Evolutionary conservation across 768 basidiomycete species (phyloP), one percentile per base, ranked within the genome.

Genomic region (Termitomyces sp.): DNA sequence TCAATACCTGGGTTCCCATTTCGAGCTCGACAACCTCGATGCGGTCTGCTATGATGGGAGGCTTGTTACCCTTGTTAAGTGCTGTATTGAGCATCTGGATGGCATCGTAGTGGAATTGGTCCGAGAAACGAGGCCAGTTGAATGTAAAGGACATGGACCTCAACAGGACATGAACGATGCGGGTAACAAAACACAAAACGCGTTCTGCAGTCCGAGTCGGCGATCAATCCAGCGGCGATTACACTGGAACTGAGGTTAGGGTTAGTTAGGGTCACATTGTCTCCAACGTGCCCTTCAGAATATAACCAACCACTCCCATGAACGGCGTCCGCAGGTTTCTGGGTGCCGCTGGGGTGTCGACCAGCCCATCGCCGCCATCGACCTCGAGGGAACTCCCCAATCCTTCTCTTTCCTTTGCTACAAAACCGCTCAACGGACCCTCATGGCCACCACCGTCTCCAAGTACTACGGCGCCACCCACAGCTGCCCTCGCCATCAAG

Each of bases 1-100:
- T 37, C 37, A 58, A n/a, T 62, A 94, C 96, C 81, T 96, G 90
- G 2, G 92, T 94, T 42, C 97, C 97, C 97, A 99, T 98, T 76
- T 98, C 91, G n/a, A 99, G 79, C 72, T 98, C 97, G 57, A 97
- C 92, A 36, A 99, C 97, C 73, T 98, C 94, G 65, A 99, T 98
- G 74, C 85, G 89, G 77, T 96, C 97, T 57, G 94, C 96, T 66
- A 98, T 98, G 69, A 99, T 91, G 34, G 95, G 94, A 1, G 96
- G 97, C 72, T 97, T 98, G 77, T 88, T 91, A 65, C 97, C 97
- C 81, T 97, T 94, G 82, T 94, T 94, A 74, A 96, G 91, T 47
- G 93, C 92, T n/a, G 87, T 89, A 65, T 95, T 94, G 77, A 98
- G 89, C 92, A 97, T 95, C 66, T 92, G 88, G 65, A 94, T 93